A percentile compares a stretch with the other conserved stretches of the same genome.
phyloP scores from a whole-genome alignment of 495 filamentous ascomycete species.

The Penicillium psychrofluorescens region DNA sequence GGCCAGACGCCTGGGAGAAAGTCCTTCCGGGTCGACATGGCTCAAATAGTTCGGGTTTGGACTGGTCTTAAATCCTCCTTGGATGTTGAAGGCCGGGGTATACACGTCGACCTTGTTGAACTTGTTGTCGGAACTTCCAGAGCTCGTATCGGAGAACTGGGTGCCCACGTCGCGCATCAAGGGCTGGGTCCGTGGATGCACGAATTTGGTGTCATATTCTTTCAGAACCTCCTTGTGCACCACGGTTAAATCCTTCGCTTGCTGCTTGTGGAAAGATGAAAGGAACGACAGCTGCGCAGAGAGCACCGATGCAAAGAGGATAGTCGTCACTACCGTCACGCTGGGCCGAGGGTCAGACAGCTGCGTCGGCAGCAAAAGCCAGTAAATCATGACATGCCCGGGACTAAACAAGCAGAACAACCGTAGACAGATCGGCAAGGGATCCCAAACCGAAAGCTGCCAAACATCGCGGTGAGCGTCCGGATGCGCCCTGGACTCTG shows the following conservation, averaged over 20 bases:
- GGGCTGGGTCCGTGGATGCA: slow-evolving; percentile 79
- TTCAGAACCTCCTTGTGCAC: slow-evolving; percentile 88
- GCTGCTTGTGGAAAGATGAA: slow-evolving; percentile 65
- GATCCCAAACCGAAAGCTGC: slow-evolving; percentile 93
- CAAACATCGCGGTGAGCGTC: slow-evolving; percentile 84
- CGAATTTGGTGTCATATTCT: slow-evolving; percentile 94
- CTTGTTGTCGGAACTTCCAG: slow-evolving; percentile 38
- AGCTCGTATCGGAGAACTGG: slow-evolving; percentile 48
- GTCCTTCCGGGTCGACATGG: slow-evolving; percentile 66
- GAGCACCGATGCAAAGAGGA: slow-evolving; percentile 63
- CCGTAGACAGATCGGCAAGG: slow-evolving; percentile 70
- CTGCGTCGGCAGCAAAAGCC: slow-evolving; percentile 72
- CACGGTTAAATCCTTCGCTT: slow-evolving; percentile 73
- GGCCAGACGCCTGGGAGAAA: slow-evolving; percentile 24
- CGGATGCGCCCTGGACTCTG: slow-evolving; percentile 74
- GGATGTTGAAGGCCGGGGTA: slow-evolving; percentile 70
- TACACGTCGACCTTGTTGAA: slow-evolving; percentile 57
- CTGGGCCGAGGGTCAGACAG: slow-evolving; percentile 72
- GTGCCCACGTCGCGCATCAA: slow-evolving; percentile 78
- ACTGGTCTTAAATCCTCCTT: slow-evolving; percentile 73
- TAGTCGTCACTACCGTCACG: slow-evolving; percentile 72
- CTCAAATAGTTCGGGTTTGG: slow-evolving; percentile 84
- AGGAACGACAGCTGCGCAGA: slow-evolving; percentile 71
- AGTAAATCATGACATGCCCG: slow-evolving; percentile 82
- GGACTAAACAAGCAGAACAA: slow-evolving; percentile 91